These are phyloP conservation scores for Hypoxylon cercidicola DNA, from an alignment of 495 filamentous ascomycete species.

Conservation along the genomic window DNA sequence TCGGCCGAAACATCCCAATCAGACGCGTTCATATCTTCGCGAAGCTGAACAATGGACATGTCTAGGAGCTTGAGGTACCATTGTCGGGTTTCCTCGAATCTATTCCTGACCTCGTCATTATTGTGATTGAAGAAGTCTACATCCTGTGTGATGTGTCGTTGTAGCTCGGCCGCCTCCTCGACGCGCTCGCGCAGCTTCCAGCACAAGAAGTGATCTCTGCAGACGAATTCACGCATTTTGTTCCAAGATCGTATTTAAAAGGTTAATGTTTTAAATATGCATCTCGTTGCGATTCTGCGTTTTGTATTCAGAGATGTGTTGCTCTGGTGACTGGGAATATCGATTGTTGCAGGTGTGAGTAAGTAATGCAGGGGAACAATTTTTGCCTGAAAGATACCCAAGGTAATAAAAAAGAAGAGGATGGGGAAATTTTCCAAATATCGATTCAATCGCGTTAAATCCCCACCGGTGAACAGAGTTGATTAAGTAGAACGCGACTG, in stretches of 20 bases:
- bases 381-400: too few relatives aligned
- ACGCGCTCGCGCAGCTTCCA: slow-evolving; percentile 1
- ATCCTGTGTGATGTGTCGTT: slow-evolving; percentile 8
- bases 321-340: too few relatives aligned
- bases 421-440: too few relatives aligned
- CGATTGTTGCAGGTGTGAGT: too few relatives aligned
- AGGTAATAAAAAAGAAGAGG: too few relatives aligned
- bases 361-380: too few relatives aligned
- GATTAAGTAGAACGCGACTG: neutral
- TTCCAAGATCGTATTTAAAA: neutral
- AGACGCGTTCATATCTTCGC: slow-evolving; percentile 3
- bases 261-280: neutral
- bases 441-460: too few relatives aligned
- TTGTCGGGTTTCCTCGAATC: slow-evolving; percentile 9
- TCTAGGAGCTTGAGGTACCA: slow-evolving; percentile 15
- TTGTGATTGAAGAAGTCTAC: neutral
- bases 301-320: too few relatives aligned
- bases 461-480: neutral
- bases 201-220: neutral
- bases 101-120: neutral
- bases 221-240: slow-evolving; percentile 6
- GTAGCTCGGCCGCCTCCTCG: neutral
- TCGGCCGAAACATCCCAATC: neutral
- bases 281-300: too few relatives aligned
- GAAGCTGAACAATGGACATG: slow-evolving; percentile 11